Percentiles rank a stretch among this genome's conserved stretches.
phyloP scores from a whole-genome alignment of 192 early-diverging fungal species.

The Backusella tarrabulga region DNA sequence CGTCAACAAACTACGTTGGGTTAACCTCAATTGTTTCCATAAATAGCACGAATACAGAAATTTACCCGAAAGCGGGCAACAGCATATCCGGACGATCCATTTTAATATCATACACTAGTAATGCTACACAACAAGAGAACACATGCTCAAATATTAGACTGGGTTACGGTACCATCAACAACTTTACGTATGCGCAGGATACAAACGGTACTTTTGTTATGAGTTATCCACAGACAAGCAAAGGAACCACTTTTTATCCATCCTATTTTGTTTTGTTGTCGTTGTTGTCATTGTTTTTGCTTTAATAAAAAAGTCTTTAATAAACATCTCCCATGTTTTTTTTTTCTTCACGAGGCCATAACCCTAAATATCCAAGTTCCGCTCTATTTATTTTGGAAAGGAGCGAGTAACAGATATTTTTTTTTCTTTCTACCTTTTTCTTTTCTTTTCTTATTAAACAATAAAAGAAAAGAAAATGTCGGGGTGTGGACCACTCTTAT shows the following conservation, averaged over 20 bases:
- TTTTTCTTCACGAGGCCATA: neutral
- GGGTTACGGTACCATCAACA: constrained; percentile 17
- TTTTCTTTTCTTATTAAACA: neutral
- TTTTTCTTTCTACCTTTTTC: neutral
- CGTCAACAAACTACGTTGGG: neutral
- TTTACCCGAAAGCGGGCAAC: constrained; percentile 6
- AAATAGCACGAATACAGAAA: constrained; percentile 13
- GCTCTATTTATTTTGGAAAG: constrained; percentile 7
- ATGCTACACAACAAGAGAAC: constrained; percentile 10
- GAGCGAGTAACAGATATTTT: neutral
- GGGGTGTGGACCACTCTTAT: neutral
- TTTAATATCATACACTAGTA: constrained; percentile 14
- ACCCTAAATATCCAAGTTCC: constrained; percentile 11
- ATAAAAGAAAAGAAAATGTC: neutral
- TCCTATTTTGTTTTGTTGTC: neutral
- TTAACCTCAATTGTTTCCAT: constrained; percentile 17
- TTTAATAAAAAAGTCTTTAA: neutral
- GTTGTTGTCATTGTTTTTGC: neutral
- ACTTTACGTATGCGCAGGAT: constrained; percentile 11
- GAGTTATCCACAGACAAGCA: neutral
- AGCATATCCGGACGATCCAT: constrained; percentile 13
- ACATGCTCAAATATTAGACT: constrained; percentile 16
- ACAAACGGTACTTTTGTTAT: constrained; percentile 16
- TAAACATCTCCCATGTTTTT: neutral
- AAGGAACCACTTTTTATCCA: neutral